Conservation (phyloP, 2,329 filamentous ascomycete genomes). For the Xylariaceae sp. region DNA sequence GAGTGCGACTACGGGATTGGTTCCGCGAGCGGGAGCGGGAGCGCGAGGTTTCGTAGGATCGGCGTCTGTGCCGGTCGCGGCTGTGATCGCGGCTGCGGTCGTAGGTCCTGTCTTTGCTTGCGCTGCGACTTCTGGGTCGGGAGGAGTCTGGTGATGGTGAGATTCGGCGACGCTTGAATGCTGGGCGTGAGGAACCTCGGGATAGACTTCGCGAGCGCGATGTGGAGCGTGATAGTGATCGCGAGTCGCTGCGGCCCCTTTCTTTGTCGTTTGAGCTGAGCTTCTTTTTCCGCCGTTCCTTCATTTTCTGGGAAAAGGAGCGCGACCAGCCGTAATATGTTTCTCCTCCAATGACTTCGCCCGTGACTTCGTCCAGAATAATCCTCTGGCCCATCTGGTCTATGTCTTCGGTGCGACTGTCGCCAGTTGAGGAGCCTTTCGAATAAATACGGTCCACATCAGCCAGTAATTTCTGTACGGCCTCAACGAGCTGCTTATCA, state of each 20-base stretch:
- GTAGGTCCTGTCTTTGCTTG: conserved; percentile 24
- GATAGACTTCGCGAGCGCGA: conserved; percentile 34
- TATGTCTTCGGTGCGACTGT: conserved; percentile 54
- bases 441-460: conserved; percentile 66
- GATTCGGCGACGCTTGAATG: conserved; percentile 38
- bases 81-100: conserved; percentile 28
- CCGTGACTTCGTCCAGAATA: conserved; percentile 59
- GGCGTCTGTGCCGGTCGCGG: conserved; percentile 24
- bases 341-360: conserved; percentile 59
- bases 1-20: conserved; percentile 12
- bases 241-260: conserved; percentile 30
- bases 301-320: conserved; percentile 77
- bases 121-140: conserved; percentile 32
- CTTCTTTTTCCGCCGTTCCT: conserved; percentile 43
- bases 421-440: conserved; percentile 40
- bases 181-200: conserved; percentile 34
- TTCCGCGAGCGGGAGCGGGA: conserved; percentile 25
- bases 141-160: conserved; percentile 33
- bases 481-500: conserved; percentile 57
- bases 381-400: conserved; percentile 69
- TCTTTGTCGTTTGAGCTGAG: conserved; percentile 20
- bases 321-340: conserved; percentile 88
- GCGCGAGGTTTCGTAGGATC: conserved; percentile 30
- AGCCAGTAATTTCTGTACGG: conserved; percentile 64
- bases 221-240: conserved; percentile 35